Evolutionary conservation across 345 rosid genomes (phyloP).

Genomic region (Murraya paniculata): DNA sequence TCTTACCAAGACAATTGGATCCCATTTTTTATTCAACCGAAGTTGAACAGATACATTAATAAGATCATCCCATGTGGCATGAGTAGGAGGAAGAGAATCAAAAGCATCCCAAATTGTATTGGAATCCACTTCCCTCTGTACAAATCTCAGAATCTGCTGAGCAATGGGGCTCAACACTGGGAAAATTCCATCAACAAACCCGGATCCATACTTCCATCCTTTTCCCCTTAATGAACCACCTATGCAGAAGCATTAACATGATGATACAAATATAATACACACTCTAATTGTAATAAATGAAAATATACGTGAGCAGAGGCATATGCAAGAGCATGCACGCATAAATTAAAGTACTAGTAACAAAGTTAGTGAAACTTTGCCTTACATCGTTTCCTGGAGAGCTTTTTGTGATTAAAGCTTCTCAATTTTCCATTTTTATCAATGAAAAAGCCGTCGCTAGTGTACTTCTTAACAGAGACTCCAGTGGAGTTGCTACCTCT

Average conservation of each 20-base stretch:
- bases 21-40: conserved; percentile 76
- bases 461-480: conserved; percentile 35
- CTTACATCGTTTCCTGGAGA: conserved; percentile 70
- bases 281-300: background rate
- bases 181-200: conserved; percentile 90
- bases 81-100: conserved; percentile 63
- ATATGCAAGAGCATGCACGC: background rate
- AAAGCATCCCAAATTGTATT: conserved; percentile 46
- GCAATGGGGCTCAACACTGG: conserved; percentile 83
- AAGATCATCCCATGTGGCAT: conserved; percentile 83
- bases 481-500: conserved; percentile 28
- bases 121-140: conserved; percentile 48
- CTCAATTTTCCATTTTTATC: conserved; percentile 67
- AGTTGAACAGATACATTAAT: conserved; percentile 79
- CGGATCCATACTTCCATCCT: conserved; percentile 98
- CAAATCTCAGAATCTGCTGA: conserved; percentile 58
- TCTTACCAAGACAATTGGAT: conserved; percentile 61
- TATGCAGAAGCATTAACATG: conserved; percentile 13
- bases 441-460: conserved; percentile 53
- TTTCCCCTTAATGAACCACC: conserved; percentile 86
- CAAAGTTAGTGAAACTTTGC: background rate
- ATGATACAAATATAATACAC: background rate
- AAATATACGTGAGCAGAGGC: background rate
- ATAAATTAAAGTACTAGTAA: background rate
- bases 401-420: conserved; percentile 60